Evolutionary conservation across 2,329 filamentous ascomycete genomes (phyloP).

Genomic region (Falciphora oryzae): DNA sequence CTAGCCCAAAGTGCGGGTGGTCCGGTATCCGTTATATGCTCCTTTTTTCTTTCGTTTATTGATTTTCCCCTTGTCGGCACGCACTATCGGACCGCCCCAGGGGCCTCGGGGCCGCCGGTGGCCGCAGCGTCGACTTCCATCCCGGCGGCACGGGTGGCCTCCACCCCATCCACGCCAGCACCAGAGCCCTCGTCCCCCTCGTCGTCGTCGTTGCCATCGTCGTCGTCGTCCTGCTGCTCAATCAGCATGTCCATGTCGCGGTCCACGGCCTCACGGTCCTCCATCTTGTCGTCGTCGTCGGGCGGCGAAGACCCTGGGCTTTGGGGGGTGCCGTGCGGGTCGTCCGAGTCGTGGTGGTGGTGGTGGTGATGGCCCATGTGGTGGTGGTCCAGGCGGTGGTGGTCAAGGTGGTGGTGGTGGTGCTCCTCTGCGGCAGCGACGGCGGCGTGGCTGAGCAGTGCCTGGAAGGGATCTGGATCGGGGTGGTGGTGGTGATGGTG

Average conservation of each 20-base stretch:
- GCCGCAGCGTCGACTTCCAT: slow-evolving; percentile 1
- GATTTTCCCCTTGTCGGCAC: no score
- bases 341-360: slow-evolving; percentile 11
- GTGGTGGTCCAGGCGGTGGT: slow-evolving; percentile 11
- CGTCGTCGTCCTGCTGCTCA: slow-evolving; percentile 38
- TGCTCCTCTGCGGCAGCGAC: slow-evolving; percentile 14
- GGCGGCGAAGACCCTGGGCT: slow-evolving; percentile 10
- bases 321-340: slow-evolving; percentile 8
- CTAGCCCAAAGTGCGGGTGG: no score
- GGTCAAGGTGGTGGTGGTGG: slow-evolving; percentile 12
- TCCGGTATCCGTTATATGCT: no score
- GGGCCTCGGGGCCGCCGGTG: not conserved
- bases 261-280: slow-evolving; percentile 37
- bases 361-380: slow-evolving; percentile 8
- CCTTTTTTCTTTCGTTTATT: no score
- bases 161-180: not conserved
- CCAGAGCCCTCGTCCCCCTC: slow-evolving; percentile 7
- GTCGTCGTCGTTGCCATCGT: slow-evolving; percentile 23
- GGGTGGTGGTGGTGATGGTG: slow-evolving; percentile 26
- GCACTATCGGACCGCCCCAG: not conserved
- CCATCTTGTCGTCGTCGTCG: slow-evolving; percentile 23
- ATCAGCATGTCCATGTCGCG: slow-evolving; percentile 48
- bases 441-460: slow-evolving; percentile 42
- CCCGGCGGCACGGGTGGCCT: not conserved
- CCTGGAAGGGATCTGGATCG: slow-evolving; percentile 46